Percentiles rank a stretch among this genome's conserved stretches.
Conservation (phyloP, 2,329 filamentous ascomycete species). For the Arthrobotrys musiformis region DNA sequence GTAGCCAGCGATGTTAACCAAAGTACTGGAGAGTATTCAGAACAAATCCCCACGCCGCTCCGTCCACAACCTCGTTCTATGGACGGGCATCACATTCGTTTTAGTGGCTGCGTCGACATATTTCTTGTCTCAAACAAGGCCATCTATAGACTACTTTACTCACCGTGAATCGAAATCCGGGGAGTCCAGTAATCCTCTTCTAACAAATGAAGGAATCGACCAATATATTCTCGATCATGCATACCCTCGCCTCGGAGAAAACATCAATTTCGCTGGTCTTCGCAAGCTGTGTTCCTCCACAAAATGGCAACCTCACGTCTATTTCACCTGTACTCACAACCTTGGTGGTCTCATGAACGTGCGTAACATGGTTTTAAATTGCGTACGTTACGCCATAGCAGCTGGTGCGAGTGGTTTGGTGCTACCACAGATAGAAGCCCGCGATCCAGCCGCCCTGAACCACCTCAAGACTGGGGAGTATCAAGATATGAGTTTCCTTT, state of each 20-base stretch:
- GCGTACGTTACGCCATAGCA: slow-evolving; percentile 66
- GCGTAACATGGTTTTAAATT: slow-evolving; percentile 67
- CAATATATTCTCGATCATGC: slow-evolving; percentile 3
- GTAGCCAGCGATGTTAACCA: not conserved
- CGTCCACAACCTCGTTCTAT: not conserved
- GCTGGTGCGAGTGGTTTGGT: slow-evolving; percentile 66
- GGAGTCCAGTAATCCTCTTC: slow-evolving; percentile 15
- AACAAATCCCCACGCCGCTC: not conserved
- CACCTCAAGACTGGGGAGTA: slow-evolving; percentile 63
- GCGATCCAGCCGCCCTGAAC: slow-evolving; percentile 64
- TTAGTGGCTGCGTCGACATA: not conserved
- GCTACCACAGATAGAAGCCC: slow-evolving; percentile 65
- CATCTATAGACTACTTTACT: not conserved
- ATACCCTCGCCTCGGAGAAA: slow-evolving; percentile 18
- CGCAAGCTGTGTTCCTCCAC: slow-evolving; percentile 23
- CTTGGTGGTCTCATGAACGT: slow-evolving; percentile 68
- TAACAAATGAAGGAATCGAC: slow-evolving; percentile 19
- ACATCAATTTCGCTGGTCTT: slow-evolving; percentile 14
- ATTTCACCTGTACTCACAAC: slow-evolving; percentile 67
- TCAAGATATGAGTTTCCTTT: slow-evolving; percentile 65
- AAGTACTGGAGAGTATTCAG: not conserved
- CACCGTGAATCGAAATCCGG: not conserved
- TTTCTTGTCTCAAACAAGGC: not conserved
- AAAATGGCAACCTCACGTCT: slow-evolving; percentile 30
- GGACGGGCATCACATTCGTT: slow-evolving; percentile 7